Percentiles rank a stretch among this genome's conserved stretches.
Conservation (phyloP, 306 rosid genomes). For the Alnus rubra region DNA sequence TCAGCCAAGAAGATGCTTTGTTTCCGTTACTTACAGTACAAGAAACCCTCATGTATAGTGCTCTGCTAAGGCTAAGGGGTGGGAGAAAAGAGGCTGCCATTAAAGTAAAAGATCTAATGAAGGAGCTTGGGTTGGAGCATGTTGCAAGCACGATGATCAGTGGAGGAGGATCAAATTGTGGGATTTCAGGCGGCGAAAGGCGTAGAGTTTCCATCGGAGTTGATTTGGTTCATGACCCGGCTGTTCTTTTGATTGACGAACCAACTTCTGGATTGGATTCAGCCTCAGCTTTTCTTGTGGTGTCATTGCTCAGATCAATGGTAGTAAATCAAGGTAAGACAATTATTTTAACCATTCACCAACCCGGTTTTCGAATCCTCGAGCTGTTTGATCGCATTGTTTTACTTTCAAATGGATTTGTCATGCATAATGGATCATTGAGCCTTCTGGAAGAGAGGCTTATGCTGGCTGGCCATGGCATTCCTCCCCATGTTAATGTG, state of each 20-base stretch:
- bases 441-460: conserved; percentile 72
- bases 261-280: conserved; percentile 99
- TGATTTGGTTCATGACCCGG: conserved; percentile 91
- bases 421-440: conserved; percentile 76
- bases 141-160: conserved; percentile 77
- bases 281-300: conserved; percentile 82
- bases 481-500: conserved; percentile 80
- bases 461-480: conserved; percentile 47
- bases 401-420: conserved; percentile 72
- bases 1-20: conserved; percentile 83
- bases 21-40: conserved; percentile 81
- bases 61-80: conserved; percentile 70
- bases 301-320: conserved; percentile 76
- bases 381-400: conserved; percentile 65
- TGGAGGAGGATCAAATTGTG: conserved; percentile 61
- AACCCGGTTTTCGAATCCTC: conserved; percentile 86
- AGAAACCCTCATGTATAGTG: conserved; percentile 91
- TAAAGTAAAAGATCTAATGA: conserved; percentile 71
- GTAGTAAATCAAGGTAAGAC: conserved; percentile 77
- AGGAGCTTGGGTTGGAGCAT: conserved; percentile 75
- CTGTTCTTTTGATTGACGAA: conserved; percentile 82
- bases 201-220: conserved; percentile 94
- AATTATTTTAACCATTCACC: conserved; percentile 80
- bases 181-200: conserved; percentile 86
- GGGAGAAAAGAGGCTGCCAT: conserved; percentile 51